phyloP scores from a whole-genome alignment of 495 filamentous ascomycete species.

The Aspergillus asperescens region DNA sequence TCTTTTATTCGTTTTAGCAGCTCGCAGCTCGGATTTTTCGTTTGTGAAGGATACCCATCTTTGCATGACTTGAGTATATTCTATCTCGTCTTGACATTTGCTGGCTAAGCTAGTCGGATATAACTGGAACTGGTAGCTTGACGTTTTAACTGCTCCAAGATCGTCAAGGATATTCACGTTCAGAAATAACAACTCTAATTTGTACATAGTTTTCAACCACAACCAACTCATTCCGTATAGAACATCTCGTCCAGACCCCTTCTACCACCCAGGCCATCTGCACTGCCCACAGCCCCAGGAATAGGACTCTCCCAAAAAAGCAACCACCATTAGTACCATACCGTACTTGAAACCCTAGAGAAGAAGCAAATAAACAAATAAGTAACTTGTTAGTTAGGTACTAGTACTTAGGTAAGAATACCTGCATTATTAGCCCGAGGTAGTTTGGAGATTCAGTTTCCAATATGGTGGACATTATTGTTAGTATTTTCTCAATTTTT shows the following conservation, averaged over 20 bases:
- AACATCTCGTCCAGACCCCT: constrained; percentile 67
- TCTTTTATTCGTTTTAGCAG: constrained; percentile 6
- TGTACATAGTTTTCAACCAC: neutral
- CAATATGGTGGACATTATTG: too few species aligned
- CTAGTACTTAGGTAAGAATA: too few species aligned
- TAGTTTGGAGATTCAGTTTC: too few species aligned
- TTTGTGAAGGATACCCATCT: constrained; percentile 22
- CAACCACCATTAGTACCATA: too few species aligned
- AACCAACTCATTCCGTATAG: constrained; percentile 42
- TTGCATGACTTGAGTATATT: constrained; percentile 17
- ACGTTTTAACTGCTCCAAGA: too few species aligned
- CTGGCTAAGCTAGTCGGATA: neutral
- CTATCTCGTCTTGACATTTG: constrained; percentile 4
- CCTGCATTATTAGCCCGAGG: neutral
- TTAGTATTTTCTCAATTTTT: neutral
- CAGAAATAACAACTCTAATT: neutral
- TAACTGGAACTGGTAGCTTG: too few species aligned
- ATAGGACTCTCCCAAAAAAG: constrained; percentile 56
- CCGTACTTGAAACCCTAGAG: too few species aligned
- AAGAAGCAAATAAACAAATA: too few species aligned
- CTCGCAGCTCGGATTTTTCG: constrained; percentile 7
- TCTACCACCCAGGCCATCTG: constrained; percentile 67
- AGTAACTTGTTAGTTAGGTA: too few species aligned
- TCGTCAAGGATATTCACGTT: neutral
- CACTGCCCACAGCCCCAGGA: constrained; percentile 56